Evolutionary conservation across 2,329 filamentous ascomycete species (phyloP), one percentile per base, ranked within the genome.

Genomic region (Colletotrichum sp.): DNA sequence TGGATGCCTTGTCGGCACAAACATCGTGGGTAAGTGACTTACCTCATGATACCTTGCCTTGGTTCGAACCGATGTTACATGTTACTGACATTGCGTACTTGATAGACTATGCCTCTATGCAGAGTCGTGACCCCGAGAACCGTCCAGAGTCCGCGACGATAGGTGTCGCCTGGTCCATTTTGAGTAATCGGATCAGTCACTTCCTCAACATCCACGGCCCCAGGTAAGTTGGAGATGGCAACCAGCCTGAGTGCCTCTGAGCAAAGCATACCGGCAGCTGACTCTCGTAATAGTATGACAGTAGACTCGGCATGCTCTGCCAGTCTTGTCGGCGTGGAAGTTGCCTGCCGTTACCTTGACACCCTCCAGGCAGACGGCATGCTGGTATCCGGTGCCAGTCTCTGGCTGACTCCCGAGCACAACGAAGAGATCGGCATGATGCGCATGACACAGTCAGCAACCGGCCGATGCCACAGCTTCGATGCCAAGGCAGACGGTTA

Each of bases 301-400:
- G 81, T 92, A 12, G 90, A 92, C 70, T 92, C 91, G 0, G 91
- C 89, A 21, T 93, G 91, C 80, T 91, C 89, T n/a, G 87, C 86
- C 9, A 89, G 87, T 66, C 83, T 92, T n/a, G 87, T 91, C 5
- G 87, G 88, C 0, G 83, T 92, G 3, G 88, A 92, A 76, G 81
- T 89, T 55, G 90, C 89, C 6, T 80, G 81, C 16, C 81, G 81
- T 18, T 78, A 70, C 10, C 73, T 86, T 2, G 28, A 67, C 10
- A 39, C 28, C 6, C 9, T 24, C 21, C 71, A 77, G 52, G 75
- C 71, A n/a, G 71, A 77, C 16, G 75, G 64, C 15, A 68, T 71
- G 66, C 21, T 77, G 18, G 71, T 74, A 3, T 61, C 21, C 9
- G 75, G 75, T 7, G 63, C 48, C 39, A 63, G 16, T 7, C 28